phyloP scores from a whole-genome alignment of 2,329 filamentous ascomycete genomes.

The Alternaria solani region DNA sequence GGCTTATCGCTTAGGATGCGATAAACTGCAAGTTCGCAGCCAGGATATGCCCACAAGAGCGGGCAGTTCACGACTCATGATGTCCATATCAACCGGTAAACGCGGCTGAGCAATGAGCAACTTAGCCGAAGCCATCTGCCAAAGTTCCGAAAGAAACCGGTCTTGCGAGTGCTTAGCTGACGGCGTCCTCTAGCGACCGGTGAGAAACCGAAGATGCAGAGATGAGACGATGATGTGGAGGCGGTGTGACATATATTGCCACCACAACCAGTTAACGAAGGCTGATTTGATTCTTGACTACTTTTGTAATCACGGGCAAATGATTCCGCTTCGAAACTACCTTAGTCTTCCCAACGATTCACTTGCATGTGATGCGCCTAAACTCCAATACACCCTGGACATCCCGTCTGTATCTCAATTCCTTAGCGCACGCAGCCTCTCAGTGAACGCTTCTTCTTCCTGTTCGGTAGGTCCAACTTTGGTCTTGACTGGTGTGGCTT shows the following conservation, averaged over 20 bases:
- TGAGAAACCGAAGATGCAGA: constrained; percentile 1
- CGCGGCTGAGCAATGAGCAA: constrained; percentile 2
- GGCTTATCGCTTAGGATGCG: neutral
- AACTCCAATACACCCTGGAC: constrained; percentile 5
- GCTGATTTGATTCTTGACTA: constrained; percentile 1
- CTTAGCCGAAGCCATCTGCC: constrained; percentile 1
- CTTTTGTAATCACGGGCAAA: neutral
- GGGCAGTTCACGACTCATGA: constrained; percentile 1
- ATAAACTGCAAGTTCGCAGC: neutral
- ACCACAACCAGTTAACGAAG: neutral
- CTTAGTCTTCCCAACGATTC: constrained; percentile 2
- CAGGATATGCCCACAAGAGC: neutral
- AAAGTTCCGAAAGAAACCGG: neutral
- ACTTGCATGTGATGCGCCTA: constrained; percentile 5
- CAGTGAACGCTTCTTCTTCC: constrained; percentile 76
- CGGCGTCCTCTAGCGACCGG: neutral
- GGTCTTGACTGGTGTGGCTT: constrained; percentile 63
- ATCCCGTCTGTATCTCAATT: constrained; percentile 34
- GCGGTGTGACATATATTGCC: constrained; percentile 3
- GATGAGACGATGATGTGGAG: constrained; percentile 1
- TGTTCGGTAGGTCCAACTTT: constrained; percentile 75
- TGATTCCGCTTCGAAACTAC: neutral
- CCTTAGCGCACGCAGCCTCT: constrained; percentile 64
- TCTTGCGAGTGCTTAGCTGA: neutral
- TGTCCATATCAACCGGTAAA: neutral